Evolutionary conservation across 2,329 filamentous ascomycete genomes (phyloP), one percentile per base, ranked within the genome.

Genomic region (Chalaropsis thielavioides): DNA sequence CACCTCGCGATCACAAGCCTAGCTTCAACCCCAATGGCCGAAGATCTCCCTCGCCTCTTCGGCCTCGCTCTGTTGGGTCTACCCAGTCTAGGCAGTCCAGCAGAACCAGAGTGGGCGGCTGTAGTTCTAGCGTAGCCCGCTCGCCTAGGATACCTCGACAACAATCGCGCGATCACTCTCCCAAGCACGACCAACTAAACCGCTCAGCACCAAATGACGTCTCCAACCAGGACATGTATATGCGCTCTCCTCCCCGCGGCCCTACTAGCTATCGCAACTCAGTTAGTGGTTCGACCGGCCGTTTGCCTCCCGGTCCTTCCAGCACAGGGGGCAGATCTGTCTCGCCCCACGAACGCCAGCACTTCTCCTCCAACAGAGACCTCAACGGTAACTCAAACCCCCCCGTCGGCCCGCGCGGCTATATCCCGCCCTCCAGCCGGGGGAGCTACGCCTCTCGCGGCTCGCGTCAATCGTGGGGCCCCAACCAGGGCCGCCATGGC

Each of bases 351-450:
- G 72, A 46, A 73, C 75, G 17, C 75, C 22, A 72, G 68, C 43
- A 70, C 70, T 3, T 69, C 72, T 43, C 71, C 65, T 27, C 40
- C 73, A 41, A 22, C 59, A 51, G 46, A 27, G 51, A 7, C 71
- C 72, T 46, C 72, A 76, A 31, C 7, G 73, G 74, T 4, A 80
- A 77, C 67, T 79, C 80, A 7, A 77, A 77, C 0, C 75, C 76
- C 19, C 81, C 81, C 8, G 75, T 80, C 5, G 81, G 81, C 0
- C 81, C 81, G 2, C 76, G 81, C 68, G 81, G 81, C 41, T 83
- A 82, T 67, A 75, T 80, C 1, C 72, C 79, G 4, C 71, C 78
- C 3, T 10, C 27, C 27, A 38, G n/a, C 17, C 54, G 54, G 10
- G 43, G 60, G 41, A 38, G 31, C 41, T 82, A 77, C 66, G 68